phyloP scores from a whole-genome alignment of 2,329 filamentous ascomycete species.

The Ceratocystis harringtonii region DNA sequence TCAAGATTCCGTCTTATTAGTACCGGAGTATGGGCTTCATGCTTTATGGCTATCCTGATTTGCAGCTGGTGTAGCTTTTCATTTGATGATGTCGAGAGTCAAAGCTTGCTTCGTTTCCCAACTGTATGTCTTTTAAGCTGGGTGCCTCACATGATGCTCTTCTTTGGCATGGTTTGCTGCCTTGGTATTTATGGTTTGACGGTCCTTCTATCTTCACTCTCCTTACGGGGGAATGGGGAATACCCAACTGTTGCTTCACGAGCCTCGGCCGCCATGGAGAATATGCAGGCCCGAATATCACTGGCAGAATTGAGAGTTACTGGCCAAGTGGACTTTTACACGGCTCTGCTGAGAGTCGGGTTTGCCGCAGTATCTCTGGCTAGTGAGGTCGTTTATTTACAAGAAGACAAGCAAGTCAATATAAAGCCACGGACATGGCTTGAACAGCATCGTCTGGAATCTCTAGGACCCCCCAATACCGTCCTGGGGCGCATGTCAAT shows the following conservation, averaged over 20 bases:
- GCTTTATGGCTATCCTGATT: conserved; percentile 74
- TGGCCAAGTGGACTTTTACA: conserved; percentile 91
- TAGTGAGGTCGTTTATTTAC: conserved; percentile 88
- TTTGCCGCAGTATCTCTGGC: conserved; percentile 84
- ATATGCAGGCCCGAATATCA: conserved; percentile 84
- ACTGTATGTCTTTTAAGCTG: conserved; percentile 93
- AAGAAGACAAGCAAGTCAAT: conserved; percentile 66
- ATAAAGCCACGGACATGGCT: conserved; percentile 74
- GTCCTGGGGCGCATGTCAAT: conserved; percentile 35
- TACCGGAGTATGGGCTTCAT: conserved; percentile 77
- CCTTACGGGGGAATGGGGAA: conserved; percentile 1
- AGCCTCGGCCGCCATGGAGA: conserved; percentile 51
- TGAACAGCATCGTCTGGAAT: conserved; percentile 68
- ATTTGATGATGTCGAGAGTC: conserved; percentile 41
- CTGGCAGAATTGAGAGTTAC: conserved; percentile 66
- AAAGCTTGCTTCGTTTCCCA: conserved; percentile 70
- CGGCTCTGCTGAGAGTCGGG: conserved; percentile 68
- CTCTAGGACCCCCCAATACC: conserved; percentile 49
- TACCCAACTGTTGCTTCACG: not conserved
- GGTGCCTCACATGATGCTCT: conserved; percentile 79
- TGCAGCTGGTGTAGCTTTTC: conserved; percentile 56
- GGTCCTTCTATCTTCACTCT: conserved; percentile 52
- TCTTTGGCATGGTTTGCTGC: conserved; percentile 64
- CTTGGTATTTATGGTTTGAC: conserved; percentile 63
- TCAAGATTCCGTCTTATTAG: conserved; percentile 66